These are phyloP conservation scores for Knufia petricola DNA, from an alignment of 2,329 filamentous ascomycete genomes.

Conservation along the genomic window DNA sequence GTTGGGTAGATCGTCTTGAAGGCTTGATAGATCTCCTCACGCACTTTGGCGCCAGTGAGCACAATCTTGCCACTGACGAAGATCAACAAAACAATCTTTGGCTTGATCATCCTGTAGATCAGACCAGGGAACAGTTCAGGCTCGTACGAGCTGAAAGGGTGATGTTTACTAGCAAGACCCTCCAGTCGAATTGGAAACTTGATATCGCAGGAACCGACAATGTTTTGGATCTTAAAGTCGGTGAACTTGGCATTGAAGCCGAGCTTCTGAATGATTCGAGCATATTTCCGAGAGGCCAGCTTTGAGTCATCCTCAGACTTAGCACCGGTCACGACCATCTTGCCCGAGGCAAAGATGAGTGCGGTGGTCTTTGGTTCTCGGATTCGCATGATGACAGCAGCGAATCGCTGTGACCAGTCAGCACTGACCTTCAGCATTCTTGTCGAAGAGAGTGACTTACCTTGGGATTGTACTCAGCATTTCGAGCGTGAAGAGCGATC, in stretches of 20 bases:
- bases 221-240: conserved; percentile 99
- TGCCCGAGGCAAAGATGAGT: conserved; percentile 93
- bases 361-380: conserved; percentile 98
- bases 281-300: conserved; percentile 93
- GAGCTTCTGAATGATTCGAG: conserved; percentile 98
- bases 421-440: conserved; percentile 25
- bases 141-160: conserved; percentile 99
- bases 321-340: conserved; percentile 98
- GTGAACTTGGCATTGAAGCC: conserved; percentile 99
- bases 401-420: conserved; percentile 69
- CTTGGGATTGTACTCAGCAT: conserved; percentile 98
- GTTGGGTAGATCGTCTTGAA: conserved; percentile 98
- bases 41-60: conserved; percentile 91
- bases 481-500: conserved; percentile 93
- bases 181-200: conserved; percentile 98
- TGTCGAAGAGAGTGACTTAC: conserved; percentile 44
- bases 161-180: conserved; percentile 89
- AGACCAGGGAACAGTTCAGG: conserved; percentile 97
- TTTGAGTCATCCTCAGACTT: conserved; percentile 98
- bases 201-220: conserved; percentile 97
- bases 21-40: conserved; percentile 94
- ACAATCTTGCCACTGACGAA: conserved; percentile 99
- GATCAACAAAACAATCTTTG: conserved; percentile 95
- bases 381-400: conserved; percentile 98
- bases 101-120: conserved; percentile 99